Percentiles rank a stretch among this genome's conserved stretches.
These are phyloP conservation scores for Leccinum solheimii DNA, from an alignment of 1,284 basidiomycete species.

Conservation along the genomic window DNA sequence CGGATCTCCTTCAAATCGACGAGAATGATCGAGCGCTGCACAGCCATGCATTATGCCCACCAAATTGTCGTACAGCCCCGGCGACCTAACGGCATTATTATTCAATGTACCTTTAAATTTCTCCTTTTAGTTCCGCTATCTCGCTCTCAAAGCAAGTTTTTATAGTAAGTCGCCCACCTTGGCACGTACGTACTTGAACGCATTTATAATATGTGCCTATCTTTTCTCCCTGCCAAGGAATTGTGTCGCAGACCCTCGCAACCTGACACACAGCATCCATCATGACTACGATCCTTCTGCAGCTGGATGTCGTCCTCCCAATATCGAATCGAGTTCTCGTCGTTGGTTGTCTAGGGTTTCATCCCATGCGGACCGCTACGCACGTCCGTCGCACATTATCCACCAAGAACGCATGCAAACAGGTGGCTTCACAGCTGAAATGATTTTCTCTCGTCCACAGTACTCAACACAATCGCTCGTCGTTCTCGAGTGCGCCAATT, in stretches of 20 bases:
- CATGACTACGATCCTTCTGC: neutral
- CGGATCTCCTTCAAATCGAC: neutral
- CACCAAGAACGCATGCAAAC: neutral
- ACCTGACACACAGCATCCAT: neutral
- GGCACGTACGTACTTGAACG: neutral
- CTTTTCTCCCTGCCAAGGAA: neutral
- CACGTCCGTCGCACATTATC: neutral
- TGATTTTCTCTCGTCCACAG: neutral
- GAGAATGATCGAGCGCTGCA: constrained; percentile 12
- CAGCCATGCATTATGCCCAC: neutral
- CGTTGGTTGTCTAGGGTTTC: constrained; percentile 8
- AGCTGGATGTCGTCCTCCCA: neutral
- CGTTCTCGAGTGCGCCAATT: constrained; percentile 12
- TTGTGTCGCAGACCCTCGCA: neutral
- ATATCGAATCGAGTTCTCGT: neutral
- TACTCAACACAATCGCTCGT: neutral
- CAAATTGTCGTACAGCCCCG: neutral
- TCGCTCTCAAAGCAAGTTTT: neutral
- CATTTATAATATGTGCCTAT: neutral
- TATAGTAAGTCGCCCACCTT: neutral
- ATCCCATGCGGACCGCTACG: neutral
- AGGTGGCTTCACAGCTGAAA: neutral
- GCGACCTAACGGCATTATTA: neutral
- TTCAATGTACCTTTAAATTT: neutral
- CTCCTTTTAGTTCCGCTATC: neutral